A percentile compares a stretch with the other conserved stretches of the same genome.
Evolutionary conservation across 208 protist genomes (phyloP).

Genomic region (Wallacemonas sp.): DNA sequence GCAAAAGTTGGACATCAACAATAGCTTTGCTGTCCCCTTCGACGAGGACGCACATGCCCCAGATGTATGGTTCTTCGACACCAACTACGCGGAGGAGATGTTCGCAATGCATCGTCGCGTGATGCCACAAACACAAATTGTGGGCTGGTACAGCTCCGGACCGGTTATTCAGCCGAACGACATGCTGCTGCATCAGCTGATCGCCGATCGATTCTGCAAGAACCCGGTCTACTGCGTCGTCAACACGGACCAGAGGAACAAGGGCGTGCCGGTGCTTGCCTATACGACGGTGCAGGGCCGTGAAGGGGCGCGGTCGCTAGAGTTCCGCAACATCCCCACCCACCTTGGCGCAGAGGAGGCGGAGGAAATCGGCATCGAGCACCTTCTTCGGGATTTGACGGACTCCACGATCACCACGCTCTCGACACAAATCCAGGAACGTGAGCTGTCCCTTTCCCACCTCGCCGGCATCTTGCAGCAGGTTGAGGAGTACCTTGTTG

Average conservation of each 20-base stretch:
- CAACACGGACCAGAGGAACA: slow-evolving; percentile 88
- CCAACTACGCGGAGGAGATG: slow-evolving; percentile 96
- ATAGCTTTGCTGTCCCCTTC: slow-evolving; percentile 99
- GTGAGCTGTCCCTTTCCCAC: slow-evolving; percentile 93
- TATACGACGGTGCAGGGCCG: slow-evolving; percentile 90
- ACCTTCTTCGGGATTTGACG: slow-evolving; percentile 98
- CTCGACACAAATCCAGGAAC: slow-evolving; percentile 93
- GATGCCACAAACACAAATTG: slow-evolving; percentile 96
- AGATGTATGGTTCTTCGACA: slow-evolving; percentile 99
- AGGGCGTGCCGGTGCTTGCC: slow-evolving; percentile 86
- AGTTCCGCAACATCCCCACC: slow-evolving; percentile 91
- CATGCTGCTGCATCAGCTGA: slow-evolving; percentile 97
- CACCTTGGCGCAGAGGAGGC: slow-evolving; percentile 96
- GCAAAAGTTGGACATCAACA: slow-evolving; percentile 92
- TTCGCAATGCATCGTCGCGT: slow-evolving; percentile 99
- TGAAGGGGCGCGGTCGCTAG: slow-evolving; percentile 69
- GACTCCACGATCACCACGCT: slow-evolving; percentile 96
- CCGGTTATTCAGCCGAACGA: slow-evolving; percentile 96
- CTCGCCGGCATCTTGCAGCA: slow-evolving; percentile 87
- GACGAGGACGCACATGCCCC: slow-evolving; percentile 98
- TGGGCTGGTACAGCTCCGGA: slow-evolving; percentile 99
- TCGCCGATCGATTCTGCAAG: slow-evolving; percentile 90
- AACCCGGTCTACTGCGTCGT: slow-evolving; percentile 94
- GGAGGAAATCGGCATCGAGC: slow-evolving; percentile 99
- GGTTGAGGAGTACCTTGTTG: slow-evolving; percentile 92